Conservation (phyloP, 345 rosid genomes). For the Cochlearia excelsa region DNA sequence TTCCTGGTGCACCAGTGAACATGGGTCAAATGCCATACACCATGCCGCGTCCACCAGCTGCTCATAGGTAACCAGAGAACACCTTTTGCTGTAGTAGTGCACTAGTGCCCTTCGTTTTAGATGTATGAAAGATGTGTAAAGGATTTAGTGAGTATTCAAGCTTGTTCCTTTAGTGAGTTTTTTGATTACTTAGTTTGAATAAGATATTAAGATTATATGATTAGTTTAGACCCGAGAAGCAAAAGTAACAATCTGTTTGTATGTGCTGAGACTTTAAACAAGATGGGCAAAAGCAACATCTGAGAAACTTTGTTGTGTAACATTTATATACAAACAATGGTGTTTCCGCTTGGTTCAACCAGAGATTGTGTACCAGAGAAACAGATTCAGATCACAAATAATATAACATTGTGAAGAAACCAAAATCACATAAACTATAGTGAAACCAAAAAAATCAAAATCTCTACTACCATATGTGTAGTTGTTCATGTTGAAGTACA, state of each 20-base stretch:
- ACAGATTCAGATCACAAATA: too few species aligned
- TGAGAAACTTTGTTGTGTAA: constrained; percentile 11
- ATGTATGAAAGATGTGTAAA: constrained; percentile 46
- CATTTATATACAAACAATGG: background rate
- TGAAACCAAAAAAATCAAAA: background rate
- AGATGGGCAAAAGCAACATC: constrained; percentile 14
- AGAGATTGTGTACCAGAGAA: background rate
- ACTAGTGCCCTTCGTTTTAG: constrained; percentile 32
- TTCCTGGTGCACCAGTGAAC: constrained; percentile 78
- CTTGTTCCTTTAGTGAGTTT: constrained; percentile 33
- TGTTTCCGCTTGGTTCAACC: constrained; percentile 2
- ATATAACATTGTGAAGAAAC: background rate
- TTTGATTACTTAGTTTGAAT: constrained; percentile 18
- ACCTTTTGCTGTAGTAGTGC: constrained; percentile 29
- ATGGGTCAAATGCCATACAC: constrained; percentile 67
- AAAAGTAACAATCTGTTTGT: constrained; percentile 11
- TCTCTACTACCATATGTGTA: constrained; percentile 27
- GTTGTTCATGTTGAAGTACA: constrained; percentile 37
- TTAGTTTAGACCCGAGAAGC: constrained; percentile 24
- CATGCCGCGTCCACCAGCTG: constrained; percentile 59
- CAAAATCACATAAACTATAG: constrained; percentile 5
- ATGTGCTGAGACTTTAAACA: constrained; percentile 11
- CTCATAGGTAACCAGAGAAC: constrained; percentile 56
- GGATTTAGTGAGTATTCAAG: constrained; percentile 38
- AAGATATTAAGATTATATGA: constrained; percentile 30